Conservation (phyloP, 257 asterid species). For the Solanum appendiculatum region DNA sequence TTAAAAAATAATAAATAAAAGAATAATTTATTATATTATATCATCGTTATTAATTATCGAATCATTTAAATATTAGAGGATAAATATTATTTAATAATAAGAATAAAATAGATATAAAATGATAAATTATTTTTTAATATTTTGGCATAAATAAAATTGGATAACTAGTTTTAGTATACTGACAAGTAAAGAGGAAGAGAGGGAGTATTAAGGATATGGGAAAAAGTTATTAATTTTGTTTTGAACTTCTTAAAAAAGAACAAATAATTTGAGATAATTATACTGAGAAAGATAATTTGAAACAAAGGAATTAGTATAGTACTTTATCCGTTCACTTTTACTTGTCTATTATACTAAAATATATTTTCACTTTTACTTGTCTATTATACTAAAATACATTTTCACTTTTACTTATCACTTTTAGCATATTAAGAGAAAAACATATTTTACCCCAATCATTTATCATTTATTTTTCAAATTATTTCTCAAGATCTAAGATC, state of each 20-base stretch:
- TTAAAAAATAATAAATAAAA: no score
- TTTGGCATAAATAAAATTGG: background rate
- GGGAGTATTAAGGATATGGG: background rate
- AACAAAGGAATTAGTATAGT: background rate
- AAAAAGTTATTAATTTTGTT: background rate
- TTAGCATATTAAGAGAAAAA: background rate
- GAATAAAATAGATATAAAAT: background rate
- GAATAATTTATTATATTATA: background rate
- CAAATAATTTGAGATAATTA: background rate
- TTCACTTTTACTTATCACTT: no score
- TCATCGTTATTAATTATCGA: rapidly evolving
- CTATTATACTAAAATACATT: background rate
- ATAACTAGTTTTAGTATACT: background rate
- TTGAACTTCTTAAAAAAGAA: background rate
- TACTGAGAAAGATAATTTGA: background rate
- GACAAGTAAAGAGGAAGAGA: background rate
- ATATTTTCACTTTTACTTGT: background rate
- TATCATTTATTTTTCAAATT: no score
- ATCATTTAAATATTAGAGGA: background rate
- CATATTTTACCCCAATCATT: no score
- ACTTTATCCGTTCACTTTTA: background rate
- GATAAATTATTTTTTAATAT: no score
- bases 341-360: background rate
- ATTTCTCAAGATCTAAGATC: background rate
- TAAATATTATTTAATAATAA: background rate